Conservation (phyloP, 2,329 filamentous ascomycete species). For the Metarhizium sp. region DNA sequence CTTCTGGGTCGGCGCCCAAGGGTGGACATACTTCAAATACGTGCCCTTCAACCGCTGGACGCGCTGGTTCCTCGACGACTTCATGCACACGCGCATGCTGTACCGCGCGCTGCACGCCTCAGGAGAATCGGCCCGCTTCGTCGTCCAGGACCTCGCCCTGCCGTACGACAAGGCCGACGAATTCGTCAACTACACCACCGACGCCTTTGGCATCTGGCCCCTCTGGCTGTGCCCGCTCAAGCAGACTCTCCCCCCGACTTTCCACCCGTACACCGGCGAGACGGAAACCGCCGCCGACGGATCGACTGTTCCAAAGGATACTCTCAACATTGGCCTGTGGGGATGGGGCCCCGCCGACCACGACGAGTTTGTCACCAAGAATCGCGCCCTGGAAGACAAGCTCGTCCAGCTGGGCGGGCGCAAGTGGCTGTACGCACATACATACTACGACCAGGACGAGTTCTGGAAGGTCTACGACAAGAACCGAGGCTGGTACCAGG, state of each 20-base stretch:
- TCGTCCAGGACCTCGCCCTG: constrained; percentile 59
- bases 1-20: constrained; percentile 62
- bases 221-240: constrained; percentile 51
- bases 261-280: constrained; percentile 42
- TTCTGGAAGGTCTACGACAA: constrained; percentile 57
- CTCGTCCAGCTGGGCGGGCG: constrained; percentile 61
- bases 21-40: constrained; percentile 56
- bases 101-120: constrained; percentile 63
- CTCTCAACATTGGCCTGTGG: constrained; percentile 68
- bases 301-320: constrained; percentile 18
- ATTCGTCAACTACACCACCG: constrained; percentile 47
- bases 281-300: constrained; percentile 14
- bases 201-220: constrained; percentile 46
- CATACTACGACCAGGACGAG: constrained; percentile 66
- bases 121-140: constrained; percentile 53
- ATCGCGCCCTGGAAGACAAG: constrained; percentile 62
- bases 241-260: constrained; percentile 38
- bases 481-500: constrained; percentile 49
- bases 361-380: constrained; percentile 55
- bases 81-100: constrained; percentile 64
- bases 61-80: constrained; percentile 62
- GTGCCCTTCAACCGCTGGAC: constrained; percentile 57
- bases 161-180: constrained; percentile 41
- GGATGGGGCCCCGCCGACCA: constrained; percentile 56
- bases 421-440: constrained; percentile 84